A percentile compares a stretch with the other conserved stretches of the same genome.
Conservation (phyloP, 257 asterid genomes). For the Buddleja alternifolia region DNA sequence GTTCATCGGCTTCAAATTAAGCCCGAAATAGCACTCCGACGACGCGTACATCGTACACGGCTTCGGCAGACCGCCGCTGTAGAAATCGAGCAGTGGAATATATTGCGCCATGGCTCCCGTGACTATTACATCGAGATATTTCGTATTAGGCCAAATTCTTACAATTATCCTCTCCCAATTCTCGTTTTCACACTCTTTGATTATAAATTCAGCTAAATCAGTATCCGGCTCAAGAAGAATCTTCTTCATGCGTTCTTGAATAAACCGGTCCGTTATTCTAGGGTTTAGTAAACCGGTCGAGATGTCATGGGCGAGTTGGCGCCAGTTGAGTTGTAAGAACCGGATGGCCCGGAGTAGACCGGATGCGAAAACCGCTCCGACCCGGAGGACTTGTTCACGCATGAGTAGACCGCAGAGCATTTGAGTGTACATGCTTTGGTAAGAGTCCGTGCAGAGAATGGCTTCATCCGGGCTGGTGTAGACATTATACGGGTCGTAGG, state of each 20-base stretch:
- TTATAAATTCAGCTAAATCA: constrained; percentile 30
- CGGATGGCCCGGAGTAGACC: constrained; percentile 49
- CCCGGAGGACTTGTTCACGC: constrained; percentile 40
- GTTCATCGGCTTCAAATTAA: constrained; percentile 40
- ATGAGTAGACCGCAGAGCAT: constrained; percentile 49
- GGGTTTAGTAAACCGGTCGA: constrained; percentile 34
- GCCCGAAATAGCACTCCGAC: constrained; percentile 55
- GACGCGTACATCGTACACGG: constrained; percentile 52
- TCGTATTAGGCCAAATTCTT: constrained; percentile 41
- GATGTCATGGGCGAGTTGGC: constrained; percentile 38
- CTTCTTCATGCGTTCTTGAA: constrained; percentile 30
- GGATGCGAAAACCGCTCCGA: constrained; percentile 54
- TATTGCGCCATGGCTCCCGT: constrained; percentile 45
- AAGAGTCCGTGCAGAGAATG: constrained; percentile 45
- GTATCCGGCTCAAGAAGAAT: constrained; percentile 42
- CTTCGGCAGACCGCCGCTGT: constrained; percentile 44
- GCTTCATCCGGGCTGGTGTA: constrained; percentile 54
- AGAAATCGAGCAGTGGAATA: constrained; percentile 45
- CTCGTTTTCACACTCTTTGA: constrained; percentile 26
- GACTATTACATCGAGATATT: constrained; percentile 38
- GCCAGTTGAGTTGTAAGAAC: constrained; percentile 43
- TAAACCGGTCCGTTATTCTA: constrained; percentile 34
- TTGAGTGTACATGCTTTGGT: constrained; percentile 55
- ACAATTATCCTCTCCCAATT: constrained; percentile 36
- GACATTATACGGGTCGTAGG: constrained; percentile 41